phyloP scores from a whole-genome alignment of 2,329 filamentous ascomycete genomes.

The Fusarium austroafricanum region DNA sequence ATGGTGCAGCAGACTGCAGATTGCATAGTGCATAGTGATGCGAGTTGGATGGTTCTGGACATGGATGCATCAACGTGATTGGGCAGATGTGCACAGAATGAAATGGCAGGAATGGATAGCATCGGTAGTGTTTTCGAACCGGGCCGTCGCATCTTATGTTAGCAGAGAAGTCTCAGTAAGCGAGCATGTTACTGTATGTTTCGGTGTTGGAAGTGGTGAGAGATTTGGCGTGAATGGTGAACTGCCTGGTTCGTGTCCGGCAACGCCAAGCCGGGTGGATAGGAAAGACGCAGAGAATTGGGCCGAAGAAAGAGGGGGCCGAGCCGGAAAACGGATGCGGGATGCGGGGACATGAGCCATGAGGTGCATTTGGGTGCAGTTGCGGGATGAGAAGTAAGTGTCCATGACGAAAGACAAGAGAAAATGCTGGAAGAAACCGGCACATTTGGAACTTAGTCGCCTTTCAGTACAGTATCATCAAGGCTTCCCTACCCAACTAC shows the following conservation, averaged over 20 bases:
- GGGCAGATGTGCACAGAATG: background rate
- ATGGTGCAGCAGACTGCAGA: background rate
- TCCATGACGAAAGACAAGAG: conserved; percentile 41
- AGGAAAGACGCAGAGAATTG: conserved; percentile 17
- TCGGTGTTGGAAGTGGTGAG: conserved; percentile 34
- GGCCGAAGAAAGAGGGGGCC: conserved; percentile 33
- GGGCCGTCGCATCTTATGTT: conserved; percentile 32
- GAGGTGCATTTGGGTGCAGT: background rate
- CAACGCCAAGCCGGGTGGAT: conserved; percentile 34
- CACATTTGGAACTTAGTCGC: background rate
- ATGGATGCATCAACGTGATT: conserved; percentile 3
- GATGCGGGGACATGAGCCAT: conserved; percentile 7
- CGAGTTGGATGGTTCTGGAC: background rate
- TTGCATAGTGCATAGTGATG: background rate
- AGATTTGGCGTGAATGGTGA: conserved; percentile 18
- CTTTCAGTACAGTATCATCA: too few species aligned
- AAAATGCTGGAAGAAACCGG: conserved; percentile 25
- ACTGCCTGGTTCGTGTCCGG: conserved; percentile 18
- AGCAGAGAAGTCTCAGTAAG: conserved; percentile 1
- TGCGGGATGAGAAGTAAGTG: conserved; percentile 12
- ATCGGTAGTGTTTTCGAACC: background rate
- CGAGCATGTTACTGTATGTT: conserved; percentile 3
- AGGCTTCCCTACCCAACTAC: background rate
- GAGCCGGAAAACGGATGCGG: conserved; percentile 35
- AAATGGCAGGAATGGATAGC: background rate